Percentiles rank a stretch among this genome's conserved stretches.
These are phyloP conservation scores for Amanita molliuscula DNA, from an alignment of 768 basidiomycete genomes.

Conservation along the genomic window DNA sequence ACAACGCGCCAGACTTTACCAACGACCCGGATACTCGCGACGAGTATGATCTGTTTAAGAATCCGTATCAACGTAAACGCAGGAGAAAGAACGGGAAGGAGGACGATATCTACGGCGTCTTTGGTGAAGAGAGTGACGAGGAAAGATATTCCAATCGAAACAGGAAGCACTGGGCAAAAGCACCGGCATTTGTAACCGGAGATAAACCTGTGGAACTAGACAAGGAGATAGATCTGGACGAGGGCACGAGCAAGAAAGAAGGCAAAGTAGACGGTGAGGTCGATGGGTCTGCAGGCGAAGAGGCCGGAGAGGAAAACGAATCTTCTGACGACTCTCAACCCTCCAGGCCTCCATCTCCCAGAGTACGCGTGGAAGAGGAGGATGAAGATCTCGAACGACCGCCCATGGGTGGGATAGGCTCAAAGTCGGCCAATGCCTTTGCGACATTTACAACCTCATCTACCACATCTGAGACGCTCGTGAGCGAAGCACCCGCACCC, in stretches of 20 bases:
- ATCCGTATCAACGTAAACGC: constrained; percentile 67
- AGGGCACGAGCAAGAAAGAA: constrained; percentile 21
- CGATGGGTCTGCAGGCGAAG: constrained; percentile 26
- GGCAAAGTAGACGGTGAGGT: constrained; percentile 28
- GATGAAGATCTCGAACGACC: constrained; percentile 31
- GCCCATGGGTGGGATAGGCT: constrained; percentile 30
- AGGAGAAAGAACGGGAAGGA: constrained; percentile 58
- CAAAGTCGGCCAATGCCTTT: constrained; percentile 10
- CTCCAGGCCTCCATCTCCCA: constrained; percentile 46
- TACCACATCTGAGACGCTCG: constrained; percentile 3
- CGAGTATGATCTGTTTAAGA: constrained; percentile 67
- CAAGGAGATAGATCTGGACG: constrained; percentile 22
- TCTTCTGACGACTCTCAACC: constrained; percentile 38
- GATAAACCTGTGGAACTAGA: constrained; percentile 39
- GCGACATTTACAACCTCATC: constrained; percentile 21
- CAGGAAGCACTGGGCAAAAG: constrained; percentile 62
- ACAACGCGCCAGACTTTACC: constrained; percentile 31
- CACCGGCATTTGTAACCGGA: constrained; percentile 64
- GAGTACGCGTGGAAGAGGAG: constrained; percentile 40
- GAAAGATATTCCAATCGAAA: constrained; percentile 31
- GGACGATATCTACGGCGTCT: constrained; percentile 67
- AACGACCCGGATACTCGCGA: constrained; percentile 57
- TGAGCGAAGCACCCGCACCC: constrained; percentile 1
- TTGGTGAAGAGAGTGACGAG: constrained; percentile 62
- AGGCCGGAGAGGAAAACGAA: constrained; percentile 25